A percentile compares a stretch with the other conserved stretches of the same genome.
Evolutionary conservation across 257 asterid genomes (phyloP).

Genomic region (Salvia hispanica): DNA sequence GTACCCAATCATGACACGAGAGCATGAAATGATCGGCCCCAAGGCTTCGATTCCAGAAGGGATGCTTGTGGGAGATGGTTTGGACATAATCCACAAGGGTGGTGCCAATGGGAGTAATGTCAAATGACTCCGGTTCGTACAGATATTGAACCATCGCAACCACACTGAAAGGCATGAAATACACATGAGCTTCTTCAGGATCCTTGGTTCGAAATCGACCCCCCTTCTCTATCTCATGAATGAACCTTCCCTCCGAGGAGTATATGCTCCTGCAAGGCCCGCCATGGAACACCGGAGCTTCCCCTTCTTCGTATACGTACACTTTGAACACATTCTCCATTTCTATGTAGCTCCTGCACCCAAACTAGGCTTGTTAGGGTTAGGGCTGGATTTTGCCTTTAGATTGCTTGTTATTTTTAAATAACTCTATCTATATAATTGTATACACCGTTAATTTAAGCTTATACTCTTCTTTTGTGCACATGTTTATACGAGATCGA

Average conservation of each 20-base stretch:
- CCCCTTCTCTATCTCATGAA: conserved; percentile 67
- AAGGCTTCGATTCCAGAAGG: conserved; percentile 74
- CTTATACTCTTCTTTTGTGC: too few species aligned
- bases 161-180: conserved; percentile 81
- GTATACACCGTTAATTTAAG: too few species aligned
- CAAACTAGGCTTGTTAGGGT: background rate
- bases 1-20: conserved; percentile 94
- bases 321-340: conserved; percentile 85
- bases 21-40: conserved; percentile 92
- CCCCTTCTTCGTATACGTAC: conserved; percentile 82
- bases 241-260: conserved; percentile 84
- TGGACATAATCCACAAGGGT: conserved; percentile 65
- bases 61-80: conserved; percentile 54
- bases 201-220: conserved; percentile 50
- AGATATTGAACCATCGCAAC: conserved; percentile 66
- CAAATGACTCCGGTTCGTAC: conserved; percentile 45
- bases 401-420: too few species aligned
- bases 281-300: conserved; percentile 72
- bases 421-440: too few species aligned
- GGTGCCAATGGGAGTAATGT: conserved; percentile 51
- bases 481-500: too few species aligned
- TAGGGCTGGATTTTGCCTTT: too few species aligned
- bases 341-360: conserved; percentile 68
- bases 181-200: conserved; percentile 75
- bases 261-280: conserved; percentile 84